Conservation (phyloP, 257 asterid genomes). For the Linaria vulgaris region DNA sequence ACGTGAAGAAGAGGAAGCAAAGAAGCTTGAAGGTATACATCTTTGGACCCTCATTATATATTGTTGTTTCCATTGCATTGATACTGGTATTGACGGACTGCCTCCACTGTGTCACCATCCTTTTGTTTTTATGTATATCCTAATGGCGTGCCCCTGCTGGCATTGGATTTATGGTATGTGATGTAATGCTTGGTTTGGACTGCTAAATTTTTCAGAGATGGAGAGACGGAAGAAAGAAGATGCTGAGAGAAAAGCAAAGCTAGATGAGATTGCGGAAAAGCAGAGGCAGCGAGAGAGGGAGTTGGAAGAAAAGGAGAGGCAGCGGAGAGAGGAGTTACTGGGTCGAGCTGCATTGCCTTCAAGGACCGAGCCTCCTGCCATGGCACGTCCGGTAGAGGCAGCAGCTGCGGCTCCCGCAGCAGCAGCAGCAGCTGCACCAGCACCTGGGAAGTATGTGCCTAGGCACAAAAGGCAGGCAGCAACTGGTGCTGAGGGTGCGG, state of each 20-base stretch:
- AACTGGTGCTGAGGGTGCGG: constrained; percentile 33
- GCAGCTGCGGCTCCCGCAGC: constrained; percentile 30
- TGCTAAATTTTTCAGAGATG: constrained; percentile 43
- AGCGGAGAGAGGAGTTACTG: constrained; percentile 45
- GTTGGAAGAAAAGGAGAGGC: constrained; percentile 61
- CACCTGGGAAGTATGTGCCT: constrained; percentile 55
- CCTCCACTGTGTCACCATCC: background rate
- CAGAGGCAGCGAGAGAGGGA: constrained; percentile 71
- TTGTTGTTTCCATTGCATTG: background rate
- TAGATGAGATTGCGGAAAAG: constrained; percentile 75
- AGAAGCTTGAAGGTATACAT: constrained; percentile 72
- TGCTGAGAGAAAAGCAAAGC: constrained; percentile 65
- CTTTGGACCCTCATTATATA: background rate
- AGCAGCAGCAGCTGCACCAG: constrained; percentile 35
- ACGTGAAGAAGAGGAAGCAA: constrained; percentile 84
- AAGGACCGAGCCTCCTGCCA: constrained; percentile 35
- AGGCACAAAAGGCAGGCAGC: constrained; percentile 25
- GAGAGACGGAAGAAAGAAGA: constrained; percentile 72
- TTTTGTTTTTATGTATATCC: background rate
- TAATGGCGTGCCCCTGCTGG: background rate
- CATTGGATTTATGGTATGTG: constrained; percentile 1
- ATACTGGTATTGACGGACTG: background rate
- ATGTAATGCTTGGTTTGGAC: background rate
- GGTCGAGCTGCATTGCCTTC: constrained; percentile 34
- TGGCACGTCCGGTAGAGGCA: constrained; percentile 35